Percentiles rank a stretch among this genome's conserved stretches.
Conservation (phyloP, 2,329 filamentous ascomycete genomes). For the Claviceps quebecensis region DNA sequence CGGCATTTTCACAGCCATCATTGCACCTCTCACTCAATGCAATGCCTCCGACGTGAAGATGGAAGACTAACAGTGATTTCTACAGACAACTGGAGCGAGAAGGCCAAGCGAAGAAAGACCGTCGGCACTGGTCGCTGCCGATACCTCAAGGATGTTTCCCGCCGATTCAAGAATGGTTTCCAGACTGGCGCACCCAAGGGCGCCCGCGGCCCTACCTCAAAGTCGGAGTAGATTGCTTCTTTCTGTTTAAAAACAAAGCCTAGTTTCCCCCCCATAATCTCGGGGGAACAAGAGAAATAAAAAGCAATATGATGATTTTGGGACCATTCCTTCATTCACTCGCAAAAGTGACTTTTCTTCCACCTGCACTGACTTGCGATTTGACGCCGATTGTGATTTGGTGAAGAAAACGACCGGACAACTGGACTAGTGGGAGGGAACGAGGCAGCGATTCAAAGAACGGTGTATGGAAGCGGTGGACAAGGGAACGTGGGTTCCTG, state of each 20-base stretch:
- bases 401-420: not conserved
- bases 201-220: constrained; percentile 33
- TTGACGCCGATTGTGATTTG: not conserved
- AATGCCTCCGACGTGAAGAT: not conserved
- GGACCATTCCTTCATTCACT: not conserved
- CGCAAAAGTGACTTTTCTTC: not conserved
- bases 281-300: constrained; percentile 1
- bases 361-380: constrained; percentile 5
- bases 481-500: too few relatives aligned
- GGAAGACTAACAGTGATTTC: not conserved
- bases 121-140: constrained; percentile 93
- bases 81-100: constrained; percentile 98
- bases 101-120: constrained; percentile 99
- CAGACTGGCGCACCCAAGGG: constrained; percentile 78
- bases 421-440: too few relatives aligned
- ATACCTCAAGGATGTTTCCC: constrained; percentile 82
- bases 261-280: constrained; percentile 5
- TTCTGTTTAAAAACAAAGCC: not conserved
- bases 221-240: constrained; percentile 9
- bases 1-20: not conserved
- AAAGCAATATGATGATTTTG: not conserved
- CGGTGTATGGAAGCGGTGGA: too few relatives aligned
- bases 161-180: constrained; percentile 96
- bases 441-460: too few relatives aligned
- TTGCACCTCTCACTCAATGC: not conserved